Base-by-base conservation (phyloP, 768 basidiomycete species). In the Cubamyces lactineus region DNA sequence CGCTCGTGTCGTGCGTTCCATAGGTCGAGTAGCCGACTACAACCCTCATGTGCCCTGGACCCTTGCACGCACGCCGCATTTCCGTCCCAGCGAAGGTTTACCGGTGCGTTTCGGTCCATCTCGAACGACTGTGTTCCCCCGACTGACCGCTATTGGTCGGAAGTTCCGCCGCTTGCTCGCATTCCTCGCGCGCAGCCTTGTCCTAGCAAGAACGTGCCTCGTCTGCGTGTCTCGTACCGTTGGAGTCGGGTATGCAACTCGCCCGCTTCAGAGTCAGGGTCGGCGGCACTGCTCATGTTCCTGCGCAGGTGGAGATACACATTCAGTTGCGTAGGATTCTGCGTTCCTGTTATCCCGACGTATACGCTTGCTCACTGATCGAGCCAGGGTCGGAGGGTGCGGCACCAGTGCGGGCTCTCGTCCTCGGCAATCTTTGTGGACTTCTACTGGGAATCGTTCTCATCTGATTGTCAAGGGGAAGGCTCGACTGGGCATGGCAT, bases 391-490 rank as follows among this genome's bases (percentile, higher is more conserved):
- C 46, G 38, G 53, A 46, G 23, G 34, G 42, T 51, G 61, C 61
- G 61, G 61, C 42, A 26, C 13, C 61, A 62, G 43, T 52, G 61
- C 61, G 61, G 61, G 49, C 30, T 13, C 60, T 34, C 54, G 28
- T 21, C 7, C 42, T 62, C 61, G 61, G 61, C 61, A 57, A 57
- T 62, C 61, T 62, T 16, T 62, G 54, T 23, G 41, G 55, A 57
- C 46, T n/a, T 57, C 49, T 50, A 43, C 48, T 43, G 26, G 46
- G 61, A 62, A 57, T 5, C 17, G 11, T 45, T 13, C 38, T 23
- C 49, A 26, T 62, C 61, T 62, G 55, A 62, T 62, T 46, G 54
- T 46, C 42, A 39, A 39, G 2, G 11, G 21, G 38, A 17, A 46
- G 48, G 28, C 43, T 21, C 19, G 23, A 41, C 49, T 45, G 19